Evolutionary conservation across 768 basidiomycete genomes (phyloP), one percentile per base, ranked within the genome.

Genomic region (Sarcodon sp.): DNA sequence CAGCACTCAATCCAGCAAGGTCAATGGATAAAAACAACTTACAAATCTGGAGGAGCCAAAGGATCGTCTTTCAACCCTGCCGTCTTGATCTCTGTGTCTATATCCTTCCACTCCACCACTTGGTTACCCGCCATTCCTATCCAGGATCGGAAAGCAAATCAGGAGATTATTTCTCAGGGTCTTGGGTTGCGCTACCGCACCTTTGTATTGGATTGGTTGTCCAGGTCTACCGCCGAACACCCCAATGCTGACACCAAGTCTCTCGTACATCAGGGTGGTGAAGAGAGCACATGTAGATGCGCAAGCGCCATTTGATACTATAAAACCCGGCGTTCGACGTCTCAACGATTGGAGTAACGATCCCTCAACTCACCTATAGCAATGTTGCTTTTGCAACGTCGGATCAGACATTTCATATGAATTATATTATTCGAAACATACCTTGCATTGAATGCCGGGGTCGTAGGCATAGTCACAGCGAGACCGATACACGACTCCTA

Each of bases 251-350:
- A 71, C 74, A 9, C 66, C 56, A 54, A 77, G 75, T 10, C 67
- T 60, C 57, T 81, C 79, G 45, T 69, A 65, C 77, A 81, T 79
- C 47, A 79, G 56, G 2, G 77, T 79, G 49, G 69, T 73, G 57
- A 80, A 80, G 70, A 78, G 71, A 0, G 78, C 75, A 50, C 79
- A 80, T 1, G 79, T 80, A 4, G 76, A 78, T 7, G 77, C 77
- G 51, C 77, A 81, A 27, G 21, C 63, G 50, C 77, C 77, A 57
- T 80, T 80, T 9, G 69, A 72, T n/a, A 79, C 61, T 45, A 80
- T 76, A 11, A 68, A 68, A 3, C 21, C 21, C 21, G 4, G 21
- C 4, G 21, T 27, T 27, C 21, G 4, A 27, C 21, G 21, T 27
- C 21, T 27, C 21, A 27, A 27, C 21, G 21, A 27, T 27, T 2